These are phyloP conservation scores for Stereocaulon alpinum DNA, from an alignment of 495 filamentous ascomycete genomes.

Conservation along the genomic window DNA sequence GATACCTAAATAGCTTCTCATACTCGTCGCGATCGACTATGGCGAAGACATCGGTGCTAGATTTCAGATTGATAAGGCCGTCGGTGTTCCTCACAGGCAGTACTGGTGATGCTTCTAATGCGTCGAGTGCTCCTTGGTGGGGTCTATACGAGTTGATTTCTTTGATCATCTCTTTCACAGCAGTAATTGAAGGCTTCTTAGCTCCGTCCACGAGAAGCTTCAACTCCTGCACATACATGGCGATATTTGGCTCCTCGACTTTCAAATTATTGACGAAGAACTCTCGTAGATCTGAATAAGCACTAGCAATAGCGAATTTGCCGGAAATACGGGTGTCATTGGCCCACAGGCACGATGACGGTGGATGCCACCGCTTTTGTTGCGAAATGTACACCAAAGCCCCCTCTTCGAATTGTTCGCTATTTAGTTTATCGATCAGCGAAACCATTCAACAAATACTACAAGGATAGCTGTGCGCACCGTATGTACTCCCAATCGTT, in stretches of 20 bases:
- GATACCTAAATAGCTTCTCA: conserved; percentile 21
- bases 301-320: background rate
- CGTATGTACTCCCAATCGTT: background rate
- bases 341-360: background rate
- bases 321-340: background rate
- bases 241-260: background rate
- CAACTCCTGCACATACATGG: background rate
- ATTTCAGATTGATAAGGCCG: conserved; percentile 12
- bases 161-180: background rate
- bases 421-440: background rate
- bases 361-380: background rate
- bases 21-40: conserved; percentile 31
- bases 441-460: background rate
- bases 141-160: background rate
- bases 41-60: conserved; percentile 23
- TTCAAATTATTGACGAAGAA: background rate
- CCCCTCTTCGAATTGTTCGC: background rate
- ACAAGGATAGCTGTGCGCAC: background rate
- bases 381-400: background rate
- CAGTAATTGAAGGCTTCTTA: background rate
- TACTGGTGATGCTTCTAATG: conserved; percentile 17
- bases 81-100: conserved; percentile 25
- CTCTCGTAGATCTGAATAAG: background rate
- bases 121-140: background rate
- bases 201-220: background rate